Evolutionary conservation across 2,329 filamentous ascomycete species (phyloP), one percentile per base, ranked within the genome.

Genomic region (Dactylellina parvicollis): DNA sequence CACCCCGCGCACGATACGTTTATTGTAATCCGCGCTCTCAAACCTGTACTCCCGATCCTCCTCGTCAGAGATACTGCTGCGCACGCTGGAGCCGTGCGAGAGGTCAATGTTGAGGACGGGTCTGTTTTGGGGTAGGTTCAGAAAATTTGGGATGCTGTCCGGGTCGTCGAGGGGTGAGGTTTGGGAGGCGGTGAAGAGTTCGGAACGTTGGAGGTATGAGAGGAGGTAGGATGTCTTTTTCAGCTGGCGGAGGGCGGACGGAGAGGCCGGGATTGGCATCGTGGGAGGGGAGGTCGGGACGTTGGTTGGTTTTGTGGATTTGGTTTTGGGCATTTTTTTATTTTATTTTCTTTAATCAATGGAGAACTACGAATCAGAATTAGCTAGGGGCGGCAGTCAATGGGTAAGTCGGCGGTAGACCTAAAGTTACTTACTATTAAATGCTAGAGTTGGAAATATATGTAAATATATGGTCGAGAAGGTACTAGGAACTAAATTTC

Each of bases 151-250:
- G 4, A 36, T 40, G 16, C 50, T 28, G 18, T 22, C 36, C 28
- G 34, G 16, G 40, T 52, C 22, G 47, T 10, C 16, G 4, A 1
- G 16, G 2, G 5, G 24, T 20, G 32, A 14, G 34, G 34, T 10
- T 14, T 40, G 20, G 9, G 30, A 0, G 10, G 14, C 8, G 34
- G 38, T 36, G 57, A 62, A 62, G 16, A 54, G 59, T 20, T 72
- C 52, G 42, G 59, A 65, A 20, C 65, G 59, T 46, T 60, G 50
- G 50, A 72, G 67, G 52, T 65, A 72, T 44, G 59, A 56, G 59
- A 72, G 54, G 28, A 72, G 44, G 54, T 72, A 72, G n/a, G 67
- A 65, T 4, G 59, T 52, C 5, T 36, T 47, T 42, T 56, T 46
- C 16, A 50, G 18, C 24, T 59, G 52, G 26, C 14, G 44, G 47